These are phyloP conservation scores for Kluyveromyces sp. DNA, from an alignment of 1,139 yeast species.

Conservation along the genomic window DNA sequence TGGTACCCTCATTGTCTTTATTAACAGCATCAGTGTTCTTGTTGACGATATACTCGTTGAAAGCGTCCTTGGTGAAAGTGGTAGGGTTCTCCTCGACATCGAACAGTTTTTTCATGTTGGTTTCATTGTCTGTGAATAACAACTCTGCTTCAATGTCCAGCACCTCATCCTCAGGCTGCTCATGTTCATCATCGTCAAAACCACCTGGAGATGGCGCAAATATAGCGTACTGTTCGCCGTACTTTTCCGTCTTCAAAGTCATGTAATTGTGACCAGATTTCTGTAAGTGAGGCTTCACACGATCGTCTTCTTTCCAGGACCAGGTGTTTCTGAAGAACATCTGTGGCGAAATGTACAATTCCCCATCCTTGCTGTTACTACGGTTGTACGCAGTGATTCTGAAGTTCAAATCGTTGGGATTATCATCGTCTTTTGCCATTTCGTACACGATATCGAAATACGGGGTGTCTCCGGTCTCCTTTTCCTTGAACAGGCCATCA, in stretches of 20 bases:
- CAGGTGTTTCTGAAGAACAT: slow-evolving; percentile 84
- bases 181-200: slow-evolving; percentile 15
- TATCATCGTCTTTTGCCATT: slow-evolving; percentile 80
- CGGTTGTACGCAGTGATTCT: slow-evolving; percentile 88
- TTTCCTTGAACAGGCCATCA: slow-evolving; percentile 27
- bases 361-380: slow-evolving; percentile 68
- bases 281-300: slow-evolving; percentile 46
- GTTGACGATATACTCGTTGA: slow-evolving; percentile 75
- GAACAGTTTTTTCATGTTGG: slow-evolving; percentile 66
- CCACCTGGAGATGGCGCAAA: slow-evolving; percentile 90
- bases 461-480: slow-evolving; percentile 58
- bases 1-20: slow-evolving; percentile 64
- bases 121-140: slow-evolving; percentile 84
- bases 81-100: slow-evolving; percentile 47
- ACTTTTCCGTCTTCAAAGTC: slow-evolving; percentile 59
- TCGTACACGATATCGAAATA: slow-evolving; percentile 90
- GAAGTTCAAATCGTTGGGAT: slow-evolving; percentile 74
- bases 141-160: slow-evolving; percentile 66
- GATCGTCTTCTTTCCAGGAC: slow-evolving; percentile 74
- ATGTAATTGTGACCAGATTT: slow-evolving; percentile 39
- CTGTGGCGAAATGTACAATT: slow-evolving; percentile 82
- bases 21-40: slow-evolving; percentile 56
- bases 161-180: slow-evolving; percentile 33
- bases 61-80: slow-evolving; percentile 76
- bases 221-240: slow-evolving; percentile 63